Evolutionary conservation across 129 eudicot species (phyloP).

Genomic region (Solidago caesia): DNA sequence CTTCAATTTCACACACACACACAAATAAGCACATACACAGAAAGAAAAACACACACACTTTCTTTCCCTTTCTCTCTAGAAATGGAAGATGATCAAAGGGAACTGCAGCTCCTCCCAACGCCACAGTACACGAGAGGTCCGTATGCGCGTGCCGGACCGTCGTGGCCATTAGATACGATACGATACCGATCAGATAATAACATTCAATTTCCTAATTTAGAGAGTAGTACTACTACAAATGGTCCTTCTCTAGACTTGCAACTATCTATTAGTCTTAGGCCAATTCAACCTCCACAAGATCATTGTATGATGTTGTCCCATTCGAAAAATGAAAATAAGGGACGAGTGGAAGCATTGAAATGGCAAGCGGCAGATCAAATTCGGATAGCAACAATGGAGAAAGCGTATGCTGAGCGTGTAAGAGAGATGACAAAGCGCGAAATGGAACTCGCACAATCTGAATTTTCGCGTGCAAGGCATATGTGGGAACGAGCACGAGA

Average conservation of each 20-base stretch:
- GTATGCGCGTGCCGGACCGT: constrained; percentile 18
- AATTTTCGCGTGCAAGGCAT: constrained; percentile 70
- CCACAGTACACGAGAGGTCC: constrained; percentile 42
- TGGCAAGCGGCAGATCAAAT: constrained; percentile 91
- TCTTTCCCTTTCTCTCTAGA: constrained; percentile 9
- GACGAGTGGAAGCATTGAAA: constrained; percentile 53
- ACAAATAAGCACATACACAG: not conserved
- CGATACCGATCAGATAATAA: constrained; percentile 35
- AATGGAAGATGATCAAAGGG: constrained; percentile 58
- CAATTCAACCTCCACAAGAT: not conserved
- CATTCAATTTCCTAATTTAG: constrained; percentile 26
- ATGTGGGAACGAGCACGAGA: constrained; percentile 86
- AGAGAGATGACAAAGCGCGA: constrained; percentile 76
- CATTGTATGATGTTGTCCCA: no score
- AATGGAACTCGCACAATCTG: constrained; percentile 78
- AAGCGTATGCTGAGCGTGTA: constrained; percentile 86
- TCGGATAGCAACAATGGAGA: constrained; percentile 77
- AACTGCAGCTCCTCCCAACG: constrained; percentile 74
- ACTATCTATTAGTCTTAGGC: constrained; percentile 63
- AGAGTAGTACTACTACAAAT: not conserved
- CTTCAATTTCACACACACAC: constrained; percentile 30
- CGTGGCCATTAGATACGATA: constrained; percentile 39
- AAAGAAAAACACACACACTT: not conserved
- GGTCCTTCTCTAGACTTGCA: constrained; percentile 74
- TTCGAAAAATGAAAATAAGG: constrained; percentile 15